Conservation (phyloP, 495 filamentous ascomycete species). For the Neurospora sp. region DNA sequence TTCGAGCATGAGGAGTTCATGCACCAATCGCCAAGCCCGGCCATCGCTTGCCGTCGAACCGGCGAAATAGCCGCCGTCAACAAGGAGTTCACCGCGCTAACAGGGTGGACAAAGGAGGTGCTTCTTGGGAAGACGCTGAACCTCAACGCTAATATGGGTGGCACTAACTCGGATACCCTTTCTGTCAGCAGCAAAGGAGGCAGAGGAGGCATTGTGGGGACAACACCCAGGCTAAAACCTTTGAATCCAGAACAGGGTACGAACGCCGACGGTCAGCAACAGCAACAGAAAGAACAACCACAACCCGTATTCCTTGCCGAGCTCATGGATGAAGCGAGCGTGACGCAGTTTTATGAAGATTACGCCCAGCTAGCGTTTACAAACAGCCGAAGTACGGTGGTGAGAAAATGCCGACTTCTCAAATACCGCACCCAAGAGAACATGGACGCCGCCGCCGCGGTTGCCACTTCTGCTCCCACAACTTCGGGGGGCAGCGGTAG, state of each 20-base stretch:
- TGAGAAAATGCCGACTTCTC: slow-evolving; percentile 73
- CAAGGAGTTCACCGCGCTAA: slow-evolving; percentile 89
- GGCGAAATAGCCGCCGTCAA: slow-evolving; percentile 87
- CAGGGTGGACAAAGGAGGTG: slow-evolving; percentile 89
- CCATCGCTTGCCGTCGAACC: slow-evolving; percentile 81
- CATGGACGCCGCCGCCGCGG: slow-evolving; percentile 30
- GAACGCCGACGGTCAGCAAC: slow-evolving; percentile 9
- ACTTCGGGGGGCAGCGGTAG: neutral
- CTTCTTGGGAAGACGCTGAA: slow-evolving; percentile 82
- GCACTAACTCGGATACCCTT: slow-evolving; percentile 19
- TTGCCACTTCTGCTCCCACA: slow-evolving; percentile 2
- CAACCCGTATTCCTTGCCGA: slow-evolving; percentile 85
- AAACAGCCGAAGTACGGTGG: slow-evolving; percentile 73
- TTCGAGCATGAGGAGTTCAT: slow-evolving; percentile 90
- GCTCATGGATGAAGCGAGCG: slow-evolving; percentile 85
- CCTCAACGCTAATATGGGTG: slow-evolving; percentile 68
- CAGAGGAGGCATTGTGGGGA: slow-evolving; percentile 28
- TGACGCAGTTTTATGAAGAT: slow-evolving; percentile 91
- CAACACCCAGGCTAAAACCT: slow-evolving; percentile 36
- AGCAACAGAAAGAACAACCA: slow-evolving; percentile 18
- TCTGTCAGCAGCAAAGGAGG: slow-evolving; percentile 19
- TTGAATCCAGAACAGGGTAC: slow-evolving; percentile 23
- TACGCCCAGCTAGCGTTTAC: slow-evolving; percentile 86
- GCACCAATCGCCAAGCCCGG: slow-evolving; percentile 75
- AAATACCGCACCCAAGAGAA: slow-evolving; percentile 79